phyloP scores from a whole-genome alignment of 1,284 basidiomycete genomes.

The Sanghuangporus baumii region DNA sequence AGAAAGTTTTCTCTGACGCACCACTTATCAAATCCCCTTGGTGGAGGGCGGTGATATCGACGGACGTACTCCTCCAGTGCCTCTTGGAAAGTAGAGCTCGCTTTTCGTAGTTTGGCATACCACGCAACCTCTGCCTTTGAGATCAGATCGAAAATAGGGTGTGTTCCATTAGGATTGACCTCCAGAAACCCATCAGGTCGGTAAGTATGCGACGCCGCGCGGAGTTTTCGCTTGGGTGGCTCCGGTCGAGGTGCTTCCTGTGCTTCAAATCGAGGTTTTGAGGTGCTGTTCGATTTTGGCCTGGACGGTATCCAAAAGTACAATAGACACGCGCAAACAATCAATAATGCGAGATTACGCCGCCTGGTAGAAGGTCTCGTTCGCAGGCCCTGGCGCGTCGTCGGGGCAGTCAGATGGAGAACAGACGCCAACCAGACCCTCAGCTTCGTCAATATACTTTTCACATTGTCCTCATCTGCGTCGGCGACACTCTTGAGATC shows the following conservation, averaged over 20 bases:
- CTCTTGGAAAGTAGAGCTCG: conserved; percentile 46
- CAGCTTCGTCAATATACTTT: conserved; percentile 3
- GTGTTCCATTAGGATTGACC: conserved; percentile 23
- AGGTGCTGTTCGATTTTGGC: not conserved
- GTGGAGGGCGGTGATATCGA: conserved; percentile 42
- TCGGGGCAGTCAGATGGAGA: not conserved
- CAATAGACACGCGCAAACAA: not conserved
- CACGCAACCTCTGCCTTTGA: conserved; percentile 40
- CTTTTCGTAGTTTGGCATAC: conserved; percentile 42
- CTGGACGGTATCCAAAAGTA: conserved; percentile 5
- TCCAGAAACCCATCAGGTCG: conserved; percentile 14
- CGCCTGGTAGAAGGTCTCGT: not conserved
- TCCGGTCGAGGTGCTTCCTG: not conserved
- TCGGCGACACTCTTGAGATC: not conserved
- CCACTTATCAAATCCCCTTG: conserved; percentile 50
- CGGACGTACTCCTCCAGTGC: conserved; percentile 52
- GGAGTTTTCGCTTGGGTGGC: not conserved
- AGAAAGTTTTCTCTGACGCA: conserved; percentile 21
- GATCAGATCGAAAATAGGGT: conserved; percentile 53
- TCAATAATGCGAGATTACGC: not conserved
- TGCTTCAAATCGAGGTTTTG: not conserved
- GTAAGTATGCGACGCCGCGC: conserved; percentile 7
- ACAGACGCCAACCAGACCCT: conserved; percentile 4
- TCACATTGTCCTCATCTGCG: conserved; percentile 3
- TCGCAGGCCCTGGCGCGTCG: not conserved